Percentiles rank a stretch among this genome's conserved stretches.
Evolutionary conservation across 202 grass and related monocot species (phyloP).

Genomic region (Cymbopogon flexuosus): DNA sequence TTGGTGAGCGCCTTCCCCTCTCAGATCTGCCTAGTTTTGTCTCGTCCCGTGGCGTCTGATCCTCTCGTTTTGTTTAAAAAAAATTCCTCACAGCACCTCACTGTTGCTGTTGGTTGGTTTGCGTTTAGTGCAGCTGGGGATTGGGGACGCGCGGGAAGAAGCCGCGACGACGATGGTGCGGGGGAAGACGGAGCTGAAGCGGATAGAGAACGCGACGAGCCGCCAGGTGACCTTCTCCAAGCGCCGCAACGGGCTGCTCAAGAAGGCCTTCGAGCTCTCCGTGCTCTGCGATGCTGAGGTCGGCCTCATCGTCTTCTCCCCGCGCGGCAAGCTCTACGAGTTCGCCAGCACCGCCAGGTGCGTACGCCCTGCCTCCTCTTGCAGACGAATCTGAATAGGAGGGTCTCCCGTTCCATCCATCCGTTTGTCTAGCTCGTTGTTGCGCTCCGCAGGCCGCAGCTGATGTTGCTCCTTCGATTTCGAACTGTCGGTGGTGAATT

Average conservation of each 20-base stretch:
- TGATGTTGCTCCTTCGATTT: not conserved
- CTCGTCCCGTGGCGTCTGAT: not conserved
- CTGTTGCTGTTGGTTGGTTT: not conserved
- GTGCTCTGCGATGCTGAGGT: constrained; percentile 60
- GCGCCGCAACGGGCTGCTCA: constrained; percentile 52
- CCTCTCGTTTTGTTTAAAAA: not conserved
- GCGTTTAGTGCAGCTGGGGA: not conserved
- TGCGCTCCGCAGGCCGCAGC: not conserved
- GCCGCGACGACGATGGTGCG: constrained; percentile 32
- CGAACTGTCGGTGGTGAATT: not conserved
- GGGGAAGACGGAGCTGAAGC: constrained; percentile 54
- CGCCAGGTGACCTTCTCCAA: constrained; percentile 64
- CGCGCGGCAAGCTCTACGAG: constrained; percentile 56
- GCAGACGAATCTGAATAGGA: not conserved
- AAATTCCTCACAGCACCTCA: not conserved
- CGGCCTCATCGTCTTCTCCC: constrained; percentile 61
- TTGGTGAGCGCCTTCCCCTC: constrained; percentile 25
- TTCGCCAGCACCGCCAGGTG: constrained; percentile 54
- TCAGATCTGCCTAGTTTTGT: constrained; percentile 30
- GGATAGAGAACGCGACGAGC: constrained; percentile 58
- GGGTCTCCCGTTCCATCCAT: not conserved
- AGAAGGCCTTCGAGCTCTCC: constrained; percentile 57
- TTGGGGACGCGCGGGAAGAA: not conserved
- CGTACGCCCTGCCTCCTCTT: not conserved
- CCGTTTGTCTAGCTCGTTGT: not conserved